Evolutionary conservation across 2,329 filamentous ascomycete genomes (phyloP), one percentile per base, ranked within the genome.

Genomic region (Westerdykella aurantiaca): DNA sequence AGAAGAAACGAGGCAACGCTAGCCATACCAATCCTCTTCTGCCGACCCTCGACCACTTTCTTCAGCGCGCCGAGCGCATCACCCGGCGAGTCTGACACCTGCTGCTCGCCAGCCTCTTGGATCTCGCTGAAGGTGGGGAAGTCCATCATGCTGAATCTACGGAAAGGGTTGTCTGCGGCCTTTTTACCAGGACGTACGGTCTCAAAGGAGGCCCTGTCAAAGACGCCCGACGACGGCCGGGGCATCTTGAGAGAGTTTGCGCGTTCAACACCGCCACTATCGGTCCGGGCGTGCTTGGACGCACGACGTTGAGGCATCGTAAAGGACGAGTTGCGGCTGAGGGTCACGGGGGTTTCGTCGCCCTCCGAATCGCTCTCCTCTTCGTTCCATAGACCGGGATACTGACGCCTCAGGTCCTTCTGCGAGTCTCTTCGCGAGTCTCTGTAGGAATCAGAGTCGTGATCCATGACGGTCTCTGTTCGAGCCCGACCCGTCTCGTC

Each of bases 401-500:
- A 74, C 39, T 70, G 68, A 4, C 50, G 51, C 42, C 58, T 52
- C 17, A 59, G 41, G 23, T 64, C 58, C 22, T 57, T 56, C 34
- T 60, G 58, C 3, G 56, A 51, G 11, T 53, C 46, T 16, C 45
- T 53, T 5, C 53, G 49, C 5, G 47, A 21, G 7, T 68, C 62
- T 14, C 57, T 54, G 11, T 62, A 60, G 7, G 61, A 61, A 14
- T 61, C 60, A 3, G 63, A 64, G 1, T 64, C 66, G 5, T 67
- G 60, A 1, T 67, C 61, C 25, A 29, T 29, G 9, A 65, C 57
- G n/a, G 71, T 72, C 51, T 74, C 70, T 5, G 72, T 72, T 10
- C 72, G 63, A 34, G 73, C 73, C 35, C 67, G 63, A 12, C 73
- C 73, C 40, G 61, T 69, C 48, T 73, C 71, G 49, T 75, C 73